Evolutionary conservation across 2,329 filamentous ascomycete genomes (phyloP).

Genomic region (Aspergillus awamori): DNA sequence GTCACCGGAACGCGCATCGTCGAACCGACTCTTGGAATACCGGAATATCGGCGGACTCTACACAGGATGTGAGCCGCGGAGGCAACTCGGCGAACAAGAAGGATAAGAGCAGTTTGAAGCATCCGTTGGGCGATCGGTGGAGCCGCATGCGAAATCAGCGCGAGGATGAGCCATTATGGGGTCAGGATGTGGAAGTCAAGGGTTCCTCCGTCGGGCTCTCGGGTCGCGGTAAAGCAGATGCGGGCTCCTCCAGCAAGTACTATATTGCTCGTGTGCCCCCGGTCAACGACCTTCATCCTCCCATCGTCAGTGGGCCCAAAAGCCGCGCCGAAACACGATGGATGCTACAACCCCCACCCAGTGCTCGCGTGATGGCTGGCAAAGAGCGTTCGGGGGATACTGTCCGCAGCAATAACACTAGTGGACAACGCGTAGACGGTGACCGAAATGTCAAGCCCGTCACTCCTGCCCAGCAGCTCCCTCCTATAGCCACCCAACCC

Average conservation of each 20-base stretch:
- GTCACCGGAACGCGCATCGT: constrained; percentile 51
- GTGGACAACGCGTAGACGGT: constrained; percentile 16
- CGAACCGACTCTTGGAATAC: constrained; percentile 62
- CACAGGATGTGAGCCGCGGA: constrained; percentile 27
- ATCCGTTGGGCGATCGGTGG: constrained; percentile 62
- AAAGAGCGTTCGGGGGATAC: constrained; percentile 57
- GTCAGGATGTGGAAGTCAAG: constrained; percentile 57
- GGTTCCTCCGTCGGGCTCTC: constrained; percentile 59
- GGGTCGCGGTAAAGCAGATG: constrained; percentile 41
- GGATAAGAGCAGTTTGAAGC: constrained; percentile 50
- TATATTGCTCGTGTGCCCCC: constrained; percentile 68
- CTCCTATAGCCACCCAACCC: constrained; percentile 17
- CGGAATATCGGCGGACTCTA: constrained; percentile 49
- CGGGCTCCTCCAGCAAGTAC: constrained; percentile 55
- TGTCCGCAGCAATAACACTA: constrained; percentile 24
- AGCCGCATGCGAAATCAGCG: constrained; percentile 79
- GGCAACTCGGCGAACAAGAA: constrained; percentile 39
- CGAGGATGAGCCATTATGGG: constrained; percentile 87
- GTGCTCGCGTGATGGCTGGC: constrained; percentile 86
- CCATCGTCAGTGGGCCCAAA: constrained; percentile 74
- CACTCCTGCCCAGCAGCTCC: constrained; percentile 15
- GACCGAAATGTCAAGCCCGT: constrained; percentile 13
- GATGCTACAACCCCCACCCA: constrained; percentile 93
- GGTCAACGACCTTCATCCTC: constrained; percentile 83
- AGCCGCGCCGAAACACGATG: constrained; percentile 74